Base-by-base conservation (phyloP, 441 rosid species). In the Euphorbia schlechtendalii region DNA sequence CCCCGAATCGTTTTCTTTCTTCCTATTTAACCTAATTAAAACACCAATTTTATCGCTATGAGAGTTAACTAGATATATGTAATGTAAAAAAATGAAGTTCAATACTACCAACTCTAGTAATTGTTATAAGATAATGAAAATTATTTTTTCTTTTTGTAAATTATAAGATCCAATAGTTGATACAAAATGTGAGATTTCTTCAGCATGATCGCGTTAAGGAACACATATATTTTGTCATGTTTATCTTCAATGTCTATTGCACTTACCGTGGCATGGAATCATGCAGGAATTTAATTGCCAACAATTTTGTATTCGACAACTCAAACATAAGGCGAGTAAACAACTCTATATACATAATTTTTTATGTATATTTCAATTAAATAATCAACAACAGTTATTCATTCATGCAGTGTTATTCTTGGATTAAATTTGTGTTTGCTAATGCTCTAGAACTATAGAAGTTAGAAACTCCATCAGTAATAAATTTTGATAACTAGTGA, bases 261-360 rank as follows among this genome's bases (percentile, higher is more conserved):
- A 4, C 32, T 69, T 11, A 69, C 13, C 5, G 5, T 21, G n/a
- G 7, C 24, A 12, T 69, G 24, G 27, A 63, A 53, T 20, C 54
- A 20, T 64, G 61, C 61, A 74, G 78, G 78, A 74, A 70, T 49
- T 64, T 71, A 7, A 69, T 64, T 22, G 78, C 66, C 51, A 74
- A 74, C 67, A 54, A 63, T 63, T 74, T 74, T 45, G 38, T 24
- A 59, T 74, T 74, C 59, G 74, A 67, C 69, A 64, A 4, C 46
- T 67, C 74, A 46, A 74, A 70, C 22, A 67, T 18, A 21, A 74
- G 74, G 78, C 67, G 52, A 58, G 41, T 40, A 6, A 13, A 22
- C 20, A 56, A 38, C 0, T 61, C 22, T 14, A 14, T 54, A n/a
- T n/a, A n/a, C n/a, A n/a, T n/a, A n/a, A n/a, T 32, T 32, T 32